Evolutionary conservation across 2,329 filamentous ascomycete species (phyloP).

Genomic region (Xylaria sp.): DNA sequence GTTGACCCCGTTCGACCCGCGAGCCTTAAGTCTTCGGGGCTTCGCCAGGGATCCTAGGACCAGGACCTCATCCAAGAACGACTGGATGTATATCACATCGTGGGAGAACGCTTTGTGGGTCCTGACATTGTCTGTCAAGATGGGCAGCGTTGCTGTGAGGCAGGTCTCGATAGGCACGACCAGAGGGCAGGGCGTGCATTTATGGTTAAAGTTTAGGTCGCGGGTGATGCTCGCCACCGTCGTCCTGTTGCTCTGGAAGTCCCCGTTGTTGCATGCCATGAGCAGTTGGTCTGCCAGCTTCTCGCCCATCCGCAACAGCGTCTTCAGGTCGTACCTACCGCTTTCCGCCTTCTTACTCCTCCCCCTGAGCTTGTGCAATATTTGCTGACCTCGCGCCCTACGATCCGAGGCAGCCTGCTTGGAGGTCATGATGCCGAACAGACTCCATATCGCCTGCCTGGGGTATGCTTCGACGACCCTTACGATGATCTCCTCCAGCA

Average conservation of each 20-base stretch:
- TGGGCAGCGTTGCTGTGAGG: conserved; percentile 80
- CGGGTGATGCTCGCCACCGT: conserved; percentile 73
- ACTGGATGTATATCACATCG: conserved; percentile 80
- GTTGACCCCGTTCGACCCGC: conserved; percentile 83
- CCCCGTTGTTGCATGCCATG: conserved; percentile 75
- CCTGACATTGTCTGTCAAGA: conserved; percentile 69
- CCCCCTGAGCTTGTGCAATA: conserved; percentile 53
- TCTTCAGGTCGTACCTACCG: conserved; percentile 63
- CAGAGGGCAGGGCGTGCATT: conserved; percentile 77
- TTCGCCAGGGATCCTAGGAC: conserved; percentile 91
- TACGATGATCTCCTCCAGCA: conserved; percentile 77
- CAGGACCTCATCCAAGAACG: conserved; percentile 84
- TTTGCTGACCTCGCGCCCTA: conserved; percentile 52
- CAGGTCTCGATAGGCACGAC: conserved; percentile 89
- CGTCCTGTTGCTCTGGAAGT: conserved; percentile 69
- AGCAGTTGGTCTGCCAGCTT: conserved; percentile 82
- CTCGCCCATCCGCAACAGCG: conserved; percentile 76
- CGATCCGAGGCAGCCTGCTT: conserved; percentile 68
- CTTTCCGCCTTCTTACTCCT: conserved; percentile 56
- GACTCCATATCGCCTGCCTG: conserved; percentile 87
- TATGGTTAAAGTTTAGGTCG: conserved; percentile 83
- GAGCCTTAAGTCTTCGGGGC: conserved; percentile 84
- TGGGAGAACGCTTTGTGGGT: conserved; percentile 86
- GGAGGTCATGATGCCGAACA: conserved; percentile 85
- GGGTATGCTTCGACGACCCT: conserved; percentile 88